Evolutionary conservation across 2,329 filamentous ascomycete genomes (phyloP), one percentile per base, ranked within the genome.

Genomic region (Ascochyta pisi): DNA sequence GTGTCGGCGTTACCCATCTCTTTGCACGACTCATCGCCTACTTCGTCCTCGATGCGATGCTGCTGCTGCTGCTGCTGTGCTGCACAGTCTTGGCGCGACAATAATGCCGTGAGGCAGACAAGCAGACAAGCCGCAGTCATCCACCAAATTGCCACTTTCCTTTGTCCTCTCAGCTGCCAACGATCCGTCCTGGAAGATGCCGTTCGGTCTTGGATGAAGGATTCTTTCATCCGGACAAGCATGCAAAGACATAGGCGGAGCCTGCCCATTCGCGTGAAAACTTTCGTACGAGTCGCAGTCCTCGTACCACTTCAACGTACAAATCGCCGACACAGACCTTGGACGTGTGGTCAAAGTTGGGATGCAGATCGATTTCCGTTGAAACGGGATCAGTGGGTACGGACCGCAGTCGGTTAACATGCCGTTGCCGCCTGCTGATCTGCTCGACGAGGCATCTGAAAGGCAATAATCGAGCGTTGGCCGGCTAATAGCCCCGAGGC

Each of bases 351-450:
- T 41, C 47, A 31, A 46, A 47, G 47, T 29, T 47, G 37, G 51
- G 38, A 48, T 46, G 53, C 53, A 51, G 53, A 43, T 51, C 53
- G n/a, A 43, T 31, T 33, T 38, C 47, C 53, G 33, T 22, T 39
- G 47, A 26, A 10, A 19, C 39, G 47, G 53, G 48, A 47, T 34
- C 22, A 16, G 40, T 48, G 42, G 53, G 42, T 34, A 34, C 53
- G 53, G 38, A 42, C 53, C 47, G 53, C 41, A 22, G 47, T 56
- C 53, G 53, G 42, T 48, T 56, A 56, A 48, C 37, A 56, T 51
- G 53, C 43, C 47, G 38, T 50, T 47, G 27, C 34, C 41, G 42
- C 37, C 39, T 37, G 37, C 37, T 26, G 47, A 42, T 47, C 47
- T 50, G 47, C 34, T 43, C 27, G 42, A 51, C 42, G 41, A 50